These are phyloP conservation scores for Tetrapisispora iriomotensis DNA, from an alignment of 805 yeast genomes.

Conservation along the genomic window DNA sequence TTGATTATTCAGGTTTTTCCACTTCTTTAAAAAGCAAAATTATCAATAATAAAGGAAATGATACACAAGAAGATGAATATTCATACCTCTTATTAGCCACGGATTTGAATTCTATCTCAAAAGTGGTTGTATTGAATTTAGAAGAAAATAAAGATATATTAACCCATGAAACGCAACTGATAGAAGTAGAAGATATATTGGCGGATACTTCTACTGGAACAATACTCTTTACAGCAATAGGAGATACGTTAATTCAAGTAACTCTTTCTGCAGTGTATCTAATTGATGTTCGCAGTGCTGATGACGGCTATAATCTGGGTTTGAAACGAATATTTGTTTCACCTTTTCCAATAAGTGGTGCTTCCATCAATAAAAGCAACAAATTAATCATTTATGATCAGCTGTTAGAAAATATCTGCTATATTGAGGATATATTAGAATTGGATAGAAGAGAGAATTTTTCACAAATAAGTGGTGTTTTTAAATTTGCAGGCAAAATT, in stretches of 20 bases:
- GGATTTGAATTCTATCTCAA: slow-evolving; percentile 5
- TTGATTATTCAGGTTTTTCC: slow-evolving; percentile 2
- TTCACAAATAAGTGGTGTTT: not conserved
- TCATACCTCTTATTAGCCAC: slow-evolving; percentile 9
- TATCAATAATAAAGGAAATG: not conserved
- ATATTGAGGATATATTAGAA: not conserved
- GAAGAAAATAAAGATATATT: slow-evolving; percentile 1
- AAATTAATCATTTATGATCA: slow-evolving; percentile 7
- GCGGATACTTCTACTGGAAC: slow-evolving; percentile 5
- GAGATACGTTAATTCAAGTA: slow-evolving; percentile 11
- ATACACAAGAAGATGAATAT: not conserved
- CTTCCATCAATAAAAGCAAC: slow-evolving; percentile 2
- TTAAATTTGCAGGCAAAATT: not conserved
- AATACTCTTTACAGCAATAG: slow-evolving; percentile 7
- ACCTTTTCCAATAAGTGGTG: slow-evolving; percentile 10
- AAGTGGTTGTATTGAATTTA: slow-evolving; percentile 6
- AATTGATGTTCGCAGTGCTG: slow-evolving; percentile 4
- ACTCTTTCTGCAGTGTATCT: slow-evolving; percentile 7
- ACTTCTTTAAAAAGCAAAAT: slow-evolving; percentile 1
- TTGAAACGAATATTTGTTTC: slow-evolving; percentile 2
- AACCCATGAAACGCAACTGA: slow-evolving; percentile 1
- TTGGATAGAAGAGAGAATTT: not conserved
- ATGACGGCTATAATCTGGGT: not conserved
- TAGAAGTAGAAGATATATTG: slow-evolving; percentile 16
- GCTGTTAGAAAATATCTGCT: not conserved